Percentiles rank a stretch among this genome's conserved stretches.
Conservation (phyloP, 805 yeast genomes). For the Nadsonia fulvescens region DNA sequence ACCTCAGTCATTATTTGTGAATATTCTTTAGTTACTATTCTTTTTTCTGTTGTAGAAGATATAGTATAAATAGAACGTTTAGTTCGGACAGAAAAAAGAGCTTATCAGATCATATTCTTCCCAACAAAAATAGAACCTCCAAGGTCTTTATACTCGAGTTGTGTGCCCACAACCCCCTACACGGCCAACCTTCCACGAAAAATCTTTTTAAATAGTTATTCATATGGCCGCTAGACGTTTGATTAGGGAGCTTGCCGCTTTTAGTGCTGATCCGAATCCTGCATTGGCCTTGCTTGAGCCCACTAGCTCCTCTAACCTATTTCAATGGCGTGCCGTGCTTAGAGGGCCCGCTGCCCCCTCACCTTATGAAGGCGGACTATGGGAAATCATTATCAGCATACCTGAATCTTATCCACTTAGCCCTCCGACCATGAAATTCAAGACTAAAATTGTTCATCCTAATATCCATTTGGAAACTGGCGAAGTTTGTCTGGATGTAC, state of each 20-base stretch:
- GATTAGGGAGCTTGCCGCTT: conserved; percentile 15
- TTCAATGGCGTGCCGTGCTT: conserved; percentile 15
- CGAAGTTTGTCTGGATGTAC: conserved; percentile 22
- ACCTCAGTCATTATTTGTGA: no score
- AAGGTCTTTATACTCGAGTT: no score
- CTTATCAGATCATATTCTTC: no score
- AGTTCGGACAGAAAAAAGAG: no score
- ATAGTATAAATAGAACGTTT: no score
- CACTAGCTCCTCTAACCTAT: conserved; percentile 12
- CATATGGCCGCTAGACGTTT: no score
- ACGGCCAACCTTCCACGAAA: no score
- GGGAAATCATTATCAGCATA: conserved; percentile 27
- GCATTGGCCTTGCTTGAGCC: conserved; percentile 13
- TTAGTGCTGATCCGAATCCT: conserved; percentile 14
- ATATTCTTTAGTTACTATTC: no score
- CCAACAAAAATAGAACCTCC: no score
- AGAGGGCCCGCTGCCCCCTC: conserved; percentile 23
- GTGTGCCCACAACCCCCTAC: no score
- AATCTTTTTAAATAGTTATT: no score
- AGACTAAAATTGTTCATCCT: conserved; percentile 20
- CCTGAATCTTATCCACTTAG: conserved; percentile 27
- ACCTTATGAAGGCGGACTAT: conserved; percentile 28
- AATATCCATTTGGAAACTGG: conserved; percentile 22
- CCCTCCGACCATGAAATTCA: conserved; percentile 31
- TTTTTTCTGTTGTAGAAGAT: no score